Percentiles rank a stretch among this genome's conserved stretches.
These are phyloP conservation scores for Simplicillium aogashimaense DNA, from an alignment of 2,329 filamentous ascomycete genomes.

Conservation along the genomic window DNA sequence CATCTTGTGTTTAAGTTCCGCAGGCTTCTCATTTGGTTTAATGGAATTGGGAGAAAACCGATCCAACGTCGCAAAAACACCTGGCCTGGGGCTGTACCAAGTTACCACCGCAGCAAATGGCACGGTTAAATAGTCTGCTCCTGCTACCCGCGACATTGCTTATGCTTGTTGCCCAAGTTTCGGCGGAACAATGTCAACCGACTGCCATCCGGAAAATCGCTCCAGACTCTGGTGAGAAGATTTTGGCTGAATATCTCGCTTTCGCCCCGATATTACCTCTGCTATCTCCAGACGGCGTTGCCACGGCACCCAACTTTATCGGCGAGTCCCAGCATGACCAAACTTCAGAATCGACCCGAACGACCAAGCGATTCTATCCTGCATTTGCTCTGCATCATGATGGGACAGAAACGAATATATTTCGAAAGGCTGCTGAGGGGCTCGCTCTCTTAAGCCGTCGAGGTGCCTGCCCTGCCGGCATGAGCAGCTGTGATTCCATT, in stretches of 20 bases:
- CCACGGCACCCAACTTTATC: conserved; percentile 18
- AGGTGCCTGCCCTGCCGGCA: conserved; percentile 59
- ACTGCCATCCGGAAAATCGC: conserved; percentile 64
- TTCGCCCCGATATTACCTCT: conserved; percentile 24
- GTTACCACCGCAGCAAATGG: too few species aligned
- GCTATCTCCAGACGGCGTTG: conserved; percentile 17
- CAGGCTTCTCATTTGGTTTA: too few species aligned
- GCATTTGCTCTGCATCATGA: conserved; percentile 40
- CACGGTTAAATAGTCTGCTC: too few species aligned
- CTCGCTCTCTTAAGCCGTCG: conserved; percentile 43
- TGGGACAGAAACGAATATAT: conserved; percentile 15
- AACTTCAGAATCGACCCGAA: conserved; percentile 4
- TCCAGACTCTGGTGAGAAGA: conserved; percentile 61
- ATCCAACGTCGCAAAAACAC: too few species aligned
- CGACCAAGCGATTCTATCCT: conserved; percentile 27
- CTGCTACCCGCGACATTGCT: too few species aligned
- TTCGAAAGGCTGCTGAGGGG: conserved; percentile 34
- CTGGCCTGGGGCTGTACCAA: too few species aligned
- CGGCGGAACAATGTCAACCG: not conserved
- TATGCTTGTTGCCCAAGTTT: too few species aligned
- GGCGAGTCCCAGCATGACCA: conserved; percentile 14
- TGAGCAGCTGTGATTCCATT: conserved; percentile 53
- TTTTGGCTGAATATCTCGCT: conserved; percentile 57
- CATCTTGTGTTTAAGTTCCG: too few species aligned
- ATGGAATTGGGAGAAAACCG: too few species aligned